Evolutionary conservation across 768 basidiomycete species (phyloP), one percentile per base, ranked within the genome.

Genomic region (Suillus lakei): DNA sequence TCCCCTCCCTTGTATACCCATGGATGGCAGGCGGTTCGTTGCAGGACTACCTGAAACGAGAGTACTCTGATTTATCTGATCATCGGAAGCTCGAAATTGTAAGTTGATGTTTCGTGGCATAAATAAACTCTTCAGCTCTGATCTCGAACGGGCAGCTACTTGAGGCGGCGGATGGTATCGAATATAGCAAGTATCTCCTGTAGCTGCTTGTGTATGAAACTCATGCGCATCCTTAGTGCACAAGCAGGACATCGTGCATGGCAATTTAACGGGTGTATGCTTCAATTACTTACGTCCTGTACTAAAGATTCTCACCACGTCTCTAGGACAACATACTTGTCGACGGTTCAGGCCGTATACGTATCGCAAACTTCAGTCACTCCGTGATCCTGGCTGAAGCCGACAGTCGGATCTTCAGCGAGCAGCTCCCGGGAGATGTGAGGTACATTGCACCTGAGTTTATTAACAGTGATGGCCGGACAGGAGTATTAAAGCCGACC

Each of bases 201-300:
- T 23, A 23, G 13, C 6, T 2, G 7, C 4, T 5, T 2, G 13
- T 36, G 54, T n/a, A 36, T 13, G 6, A 7, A 23, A 36, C 34
- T 36, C 13, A 56, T 6, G 12, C n/a, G n/a, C n/a, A 15, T 3
- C 7, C 13, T 23, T 23, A 55, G 54, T 55, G 5, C 34, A 55
- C 34, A 55, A 36, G 13, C 7, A 16, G 7, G n/a, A 18, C 13
- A 3, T 55, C 23, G 54, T 2, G 3, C 34, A 55, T 55, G 54
- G 54, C 12, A 55, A 55, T 16, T 23, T 55, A 36, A 55, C 54
- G n/a, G 54, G 34, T 36, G 54, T 55, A 55, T 36, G 54, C 4
- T 55, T 36, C 13, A 3, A 16, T 34, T 55, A 15, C n/a, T 15
- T 36, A 4, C 4, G 1, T 23, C 8, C 8, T 6, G 2, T 15